These are phyloP conservation scores for Asterochloris erici DNA, from an alignment of 139 green algal genomes.

Conservation along the genomic window DNA sequence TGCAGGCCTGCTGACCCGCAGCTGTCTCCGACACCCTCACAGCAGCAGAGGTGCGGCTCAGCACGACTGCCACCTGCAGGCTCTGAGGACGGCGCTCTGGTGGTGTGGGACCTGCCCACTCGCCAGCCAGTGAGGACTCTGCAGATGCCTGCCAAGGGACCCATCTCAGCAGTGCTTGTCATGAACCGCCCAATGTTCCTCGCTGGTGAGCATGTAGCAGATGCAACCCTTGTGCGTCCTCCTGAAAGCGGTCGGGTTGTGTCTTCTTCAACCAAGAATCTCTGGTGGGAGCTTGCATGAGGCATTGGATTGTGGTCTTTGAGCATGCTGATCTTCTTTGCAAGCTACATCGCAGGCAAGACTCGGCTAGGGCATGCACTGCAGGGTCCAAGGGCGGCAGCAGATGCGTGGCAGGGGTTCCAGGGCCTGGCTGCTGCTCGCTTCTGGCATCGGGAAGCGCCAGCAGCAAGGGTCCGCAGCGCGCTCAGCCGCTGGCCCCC, in stretches of 20 bases:
- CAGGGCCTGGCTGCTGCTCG: neutral
- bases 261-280: no score
- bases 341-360: no score
- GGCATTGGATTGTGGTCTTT: no score
- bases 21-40: no score
- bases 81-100: conserved; percentile 62
- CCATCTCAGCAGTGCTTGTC: conserved; percentile 56
- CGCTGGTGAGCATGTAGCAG: conserved; percentile 13
- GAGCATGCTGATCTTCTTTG: no score
- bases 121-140: conserved; percentile 62
- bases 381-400: neutral
- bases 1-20: no score
- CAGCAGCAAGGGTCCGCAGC: conserved; percentile 40
- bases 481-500: conserved; percentile 54
- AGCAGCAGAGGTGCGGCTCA: no score
- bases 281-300: no score
- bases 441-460: neutral
- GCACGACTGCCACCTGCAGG: conserved; percentile 16
- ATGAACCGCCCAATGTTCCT: conserved; percentile 43
- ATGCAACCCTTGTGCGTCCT: neutral
- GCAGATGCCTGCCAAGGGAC: conserved; percentile 38
- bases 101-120: conserved; percentile 75
- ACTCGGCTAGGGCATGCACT: no score
- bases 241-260: neutral
- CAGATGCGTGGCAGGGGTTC: neutral